These are phyloP conservation scores for Plasmodium cynomolgi DNA, from an alignment of 169 alveolate species.

Conservation along the genomic window DNA sequence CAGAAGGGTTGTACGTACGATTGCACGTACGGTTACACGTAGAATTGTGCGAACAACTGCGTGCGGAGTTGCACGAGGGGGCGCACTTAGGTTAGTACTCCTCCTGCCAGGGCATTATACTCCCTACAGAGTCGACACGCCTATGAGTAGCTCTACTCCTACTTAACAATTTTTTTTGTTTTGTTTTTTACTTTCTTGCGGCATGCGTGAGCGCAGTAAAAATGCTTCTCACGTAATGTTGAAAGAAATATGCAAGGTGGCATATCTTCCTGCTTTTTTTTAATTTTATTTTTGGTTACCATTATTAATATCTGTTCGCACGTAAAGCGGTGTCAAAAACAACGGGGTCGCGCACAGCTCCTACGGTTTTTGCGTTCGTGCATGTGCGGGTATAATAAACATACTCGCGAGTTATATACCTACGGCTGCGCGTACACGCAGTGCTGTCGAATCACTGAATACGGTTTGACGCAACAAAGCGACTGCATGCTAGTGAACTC, in stretches of 20 bases:
- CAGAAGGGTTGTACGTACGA: background rate
- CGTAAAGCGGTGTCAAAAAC: background rate
- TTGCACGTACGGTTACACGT: background rate
- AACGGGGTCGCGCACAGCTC: background rate
- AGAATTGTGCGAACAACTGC: background rate
- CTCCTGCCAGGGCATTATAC: background rate
- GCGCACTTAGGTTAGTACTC: background rate
- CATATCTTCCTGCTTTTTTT: conserved; percentile 1
- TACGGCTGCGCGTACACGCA: background rate
- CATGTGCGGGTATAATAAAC: background rate
- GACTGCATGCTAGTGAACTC: background rate
- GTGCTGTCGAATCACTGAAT: background rate
- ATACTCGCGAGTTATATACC: background rate
- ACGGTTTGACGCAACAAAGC: background rate
- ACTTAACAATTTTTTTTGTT: background rate
- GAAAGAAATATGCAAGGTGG: background rate
- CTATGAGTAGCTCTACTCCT: background rate
- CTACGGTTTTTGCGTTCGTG: background rate
- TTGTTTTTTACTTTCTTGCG: background rate
- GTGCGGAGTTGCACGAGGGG: background rate
- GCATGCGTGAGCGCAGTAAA: background rate
- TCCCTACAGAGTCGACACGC: background rate
- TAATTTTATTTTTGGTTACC: background rate
- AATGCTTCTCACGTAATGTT: background rate
- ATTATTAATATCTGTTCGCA: background rate